Evolutionary conservation across 768 basidiomycete genomes (phyloP).

Genomic region (Pleurotus citrinopileatus): DNA sequence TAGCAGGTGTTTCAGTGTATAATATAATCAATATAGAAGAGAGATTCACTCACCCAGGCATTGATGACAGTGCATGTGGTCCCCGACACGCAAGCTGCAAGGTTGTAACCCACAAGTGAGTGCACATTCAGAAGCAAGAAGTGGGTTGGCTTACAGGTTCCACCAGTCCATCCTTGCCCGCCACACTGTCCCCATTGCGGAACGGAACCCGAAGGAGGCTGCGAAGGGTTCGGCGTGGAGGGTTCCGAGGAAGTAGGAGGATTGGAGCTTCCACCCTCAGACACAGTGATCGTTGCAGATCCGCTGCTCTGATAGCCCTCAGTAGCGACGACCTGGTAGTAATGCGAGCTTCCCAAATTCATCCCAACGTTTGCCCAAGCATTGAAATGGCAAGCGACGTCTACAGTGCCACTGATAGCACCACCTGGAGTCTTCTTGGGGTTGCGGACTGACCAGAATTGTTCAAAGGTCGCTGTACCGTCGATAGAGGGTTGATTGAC

Average conservation of each 20-base stretch:
- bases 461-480: constrained; percentile 41
- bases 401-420: constrained; percentile 30
- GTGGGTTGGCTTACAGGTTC: constrained; percentile 9
- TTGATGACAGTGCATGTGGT: constrained; percentile 18
- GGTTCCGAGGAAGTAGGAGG: constrained; percentile 15
- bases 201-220: constrained; percentile 13
- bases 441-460: constrained; percentile 44
- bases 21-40: not conserved
- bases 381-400: constrained; percentile 37
- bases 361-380: constrained; percentile 38
- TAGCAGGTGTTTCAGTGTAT: constrained; percentile 16
- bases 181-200: constrained; percentile 29
- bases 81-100: constrained; percentile 15
- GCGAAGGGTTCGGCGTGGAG: constrained; percentile 15
- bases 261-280: constrained; percentile 11
- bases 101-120: not conserved
- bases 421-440: constrained; percentile 20
- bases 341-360: constrained; percentile 32
- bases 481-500: constrained; percentile 39
- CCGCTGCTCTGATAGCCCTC: constrained; percentile 45
- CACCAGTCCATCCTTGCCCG: constrained; percentile 28
- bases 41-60: constrained; percentile 16
- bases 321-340: constrained; percentile 46
- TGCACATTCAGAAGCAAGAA: no score
- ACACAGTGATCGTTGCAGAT: constrained; percentile 23